phyloP scores from a whole-genome alignment of 2,329 filamentous ascomycete species.

The Sphaerulina vaccinii region DNA sequence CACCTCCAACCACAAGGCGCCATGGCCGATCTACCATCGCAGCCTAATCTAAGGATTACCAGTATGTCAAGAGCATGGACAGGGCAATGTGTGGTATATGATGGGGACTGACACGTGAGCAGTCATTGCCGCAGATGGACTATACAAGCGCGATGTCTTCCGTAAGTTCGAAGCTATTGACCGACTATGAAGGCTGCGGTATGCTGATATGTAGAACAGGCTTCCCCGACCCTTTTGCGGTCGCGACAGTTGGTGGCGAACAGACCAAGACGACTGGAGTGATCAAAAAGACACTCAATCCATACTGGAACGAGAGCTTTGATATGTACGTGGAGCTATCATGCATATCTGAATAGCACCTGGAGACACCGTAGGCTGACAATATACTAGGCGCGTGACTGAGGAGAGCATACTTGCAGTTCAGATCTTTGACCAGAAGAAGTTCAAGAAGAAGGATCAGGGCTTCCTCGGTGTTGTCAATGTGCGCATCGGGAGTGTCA shows the following conservation, averaged over 20 bases:
- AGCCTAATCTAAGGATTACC: constrained; percentile 85
- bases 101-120: constrained; percentile 29
- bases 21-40: constrained; percentile 47
- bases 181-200: not conserved
- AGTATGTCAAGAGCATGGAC: constrained; percentile 58
- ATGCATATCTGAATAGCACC: not conserved
- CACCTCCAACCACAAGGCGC: constrained; percentile 4
- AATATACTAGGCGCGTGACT: constrained; percentile 67
- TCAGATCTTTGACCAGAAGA: constrained; percentile 99
- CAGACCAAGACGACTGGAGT: constrained; percentile 98
- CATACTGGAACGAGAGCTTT: constrained; percentile 99
- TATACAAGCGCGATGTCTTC: constrained; percentile 99
- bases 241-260: constrained; percentile 94
- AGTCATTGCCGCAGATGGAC: constrained; percentile 98
- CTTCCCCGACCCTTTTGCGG: constrained; percentile 96
- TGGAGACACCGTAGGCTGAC: constrained; percentile 14
- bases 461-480: constrained; percentile 98
- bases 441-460: constrained; percentile 99
- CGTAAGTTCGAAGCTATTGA: constrained; percentile 60
- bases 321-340: constrained; percentile 71
- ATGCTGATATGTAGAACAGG: constrained; percentile 54
- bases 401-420: constrained; percentile 97
- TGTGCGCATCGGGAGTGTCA: constrained; percentile 88
- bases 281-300: constrained; percentile 95
- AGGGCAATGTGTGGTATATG: not conserved